Percentiles rank a stretch among this genome's conserved stretches.
These are phyloP conservation scores for Starmerella cellae DNA, from an alignment of 805 yeast species.

Conservation along the genomic window DNA sequence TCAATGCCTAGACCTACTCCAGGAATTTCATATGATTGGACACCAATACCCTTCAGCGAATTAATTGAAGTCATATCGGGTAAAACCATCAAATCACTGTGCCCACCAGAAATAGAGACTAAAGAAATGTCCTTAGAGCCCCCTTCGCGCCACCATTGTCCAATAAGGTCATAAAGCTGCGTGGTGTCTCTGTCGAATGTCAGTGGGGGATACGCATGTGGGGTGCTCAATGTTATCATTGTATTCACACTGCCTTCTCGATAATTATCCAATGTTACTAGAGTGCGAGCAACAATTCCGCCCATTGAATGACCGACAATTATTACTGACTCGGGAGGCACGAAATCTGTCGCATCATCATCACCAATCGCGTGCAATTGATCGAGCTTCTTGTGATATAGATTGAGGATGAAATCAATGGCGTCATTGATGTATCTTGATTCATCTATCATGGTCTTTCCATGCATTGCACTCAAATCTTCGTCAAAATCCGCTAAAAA, in stretches of 20 bases:
- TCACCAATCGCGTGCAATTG: neutral
- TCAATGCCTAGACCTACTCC: constrained; percentile 89
- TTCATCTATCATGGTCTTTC: constrained; percentile 82
- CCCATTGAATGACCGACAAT: constrained; percentile 94
- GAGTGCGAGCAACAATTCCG: constrained; percentile 79
- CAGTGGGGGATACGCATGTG: constrained; percentile 84
- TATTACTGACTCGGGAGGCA: constrained; percentile 53
- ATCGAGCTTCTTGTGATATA: constrained; percentile 37
- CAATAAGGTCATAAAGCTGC: constrained; percentile 57
- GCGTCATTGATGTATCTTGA: constrained; percentile 90
- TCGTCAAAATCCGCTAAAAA: constrained; percentile 91
- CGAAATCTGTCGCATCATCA: neutral
- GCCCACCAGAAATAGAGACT: constrained; percentile 83
- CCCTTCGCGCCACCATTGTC: constrained; percentile 56
- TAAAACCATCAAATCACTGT: constrained; percentile 62
- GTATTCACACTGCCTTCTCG: constrained; percentile 61
- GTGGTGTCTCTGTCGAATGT: constrained; percentile 84
- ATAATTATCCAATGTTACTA: constrained; percentile 71
- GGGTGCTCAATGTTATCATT: constrained; percentile 74
- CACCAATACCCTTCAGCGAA: constrained; percentile 69
- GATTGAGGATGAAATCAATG: constrained; percentile 52
- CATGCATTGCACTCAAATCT: constrained; percentile 93
- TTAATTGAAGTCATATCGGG: constrained; percentile 77
- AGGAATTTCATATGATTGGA: constrained; percentile 75
- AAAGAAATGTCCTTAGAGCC: constrained; percentile 45